phyloP scores from a whole-genome alignment of 768 basidiomycete genomes.

The Sistotremastrum niveocremeum region DNA sequence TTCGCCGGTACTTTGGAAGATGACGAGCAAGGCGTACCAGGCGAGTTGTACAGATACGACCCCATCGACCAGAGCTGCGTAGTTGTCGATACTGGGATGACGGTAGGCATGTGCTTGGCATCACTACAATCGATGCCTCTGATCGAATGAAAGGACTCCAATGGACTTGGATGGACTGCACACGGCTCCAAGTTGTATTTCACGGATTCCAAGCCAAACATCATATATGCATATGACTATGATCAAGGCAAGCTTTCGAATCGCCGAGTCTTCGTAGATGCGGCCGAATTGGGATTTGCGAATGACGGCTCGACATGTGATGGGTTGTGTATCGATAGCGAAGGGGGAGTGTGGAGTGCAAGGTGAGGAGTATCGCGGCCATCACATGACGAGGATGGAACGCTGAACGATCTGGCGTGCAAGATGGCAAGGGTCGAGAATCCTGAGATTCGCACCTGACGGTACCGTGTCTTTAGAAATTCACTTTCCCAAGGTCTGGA shows the following conservation, averaged over 20 bases:
- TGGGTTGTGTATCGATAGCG: conserved; percentile 50
- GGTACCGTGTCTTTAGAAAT: conserved; percentile 45
- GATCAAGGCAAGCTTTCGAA: conserved; percentile 41
- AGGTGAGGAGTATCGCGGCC: conserved; percentile 22
- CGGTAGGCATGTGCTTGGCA: conserved; percentile 24
- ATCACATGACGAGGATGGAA: neutral
- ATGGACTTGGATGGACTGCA: conserved; percentile 51
- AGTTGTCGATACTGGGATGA: conserved; percentile 50
- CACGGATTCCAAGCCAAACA: conserved; percentile 52
- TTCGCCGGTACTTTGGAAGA: conserved; percentile 47
- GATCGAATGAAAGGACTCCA: conserved; percentile 32
- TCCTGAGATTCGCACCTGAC: conserved; percentile 40
- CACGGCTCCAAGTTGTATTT: conserved; percentile 59
- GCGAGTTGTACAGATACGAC: conserved; percentile 47
- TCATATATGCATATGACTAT: conserved; percentile 46
- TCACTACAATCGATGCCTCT: conserved; percentile 4
- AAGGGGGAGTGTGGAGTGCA: conserved; percentile 57
- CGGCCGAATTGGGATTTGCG: conserved; percentile 36
- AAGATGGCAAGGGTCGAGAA: conserved; percentile 53
- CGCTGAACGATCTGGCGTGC: conserved; percentile 5
- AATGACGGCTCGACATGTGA: conserved; percentile 39
- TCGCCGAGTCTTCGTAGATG: conserved; percentile 44
- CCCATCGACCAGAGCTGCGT: conserved; percentile 31
- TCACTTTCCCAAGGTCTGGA: conserved; percentile 44
- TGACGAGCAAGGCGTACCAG: conserved; percentile 33